Evolutionary conservation across 495 filamentous ascomycete genomes (phyloP).

Genomic region (Pseudoneurospora amorphoporcata): DNA sequence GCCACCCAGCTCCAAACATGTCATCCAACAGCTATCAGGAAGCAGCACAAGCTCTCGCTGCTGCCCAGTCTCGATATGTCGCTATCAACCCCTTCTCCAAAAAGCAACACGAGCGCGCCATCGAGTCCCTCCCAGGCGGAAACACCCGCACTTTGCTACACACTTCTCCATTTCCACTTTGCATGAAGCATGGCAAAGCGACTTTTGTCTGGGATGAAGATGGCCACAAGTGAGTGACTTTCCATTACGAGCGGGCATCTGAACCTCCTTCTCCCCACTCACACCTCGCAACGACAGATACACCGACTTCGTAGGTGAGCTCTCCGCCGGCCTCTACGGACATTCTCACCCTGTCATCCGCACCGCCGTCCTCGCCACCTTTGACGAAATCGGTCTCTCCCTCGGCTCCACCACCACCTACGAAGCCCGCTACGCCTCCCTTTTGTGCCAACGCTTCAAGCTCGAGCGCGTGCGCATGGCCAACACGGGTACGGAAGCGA

Average conservation of each 20-base stretch:
- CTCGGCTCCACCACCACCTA: conserved; percentile 31
- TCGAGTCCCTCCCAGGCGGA: conserved; percentile 43
- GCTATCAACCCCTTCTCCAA: conserved; percentile 27
- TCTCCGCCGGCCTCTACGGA: conserved; percentile 44
- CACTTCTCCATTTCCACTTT: conserved; percentile 46
- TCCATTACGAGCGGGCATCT: neutral
- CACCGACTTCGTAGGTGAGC: conserved; percentile 42
- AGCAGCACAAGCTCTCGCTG: conserved; percentile 15
- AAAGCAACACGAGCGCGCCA: conserved; percentile 27
- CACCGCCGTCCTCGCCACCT: conserved; percentile 24
- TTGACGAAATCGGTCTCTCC: conserved; percentile 28
- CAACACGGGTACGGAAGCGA: conserved; percentile 47
- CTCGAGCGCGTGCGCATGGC: conserved; percentile 38
- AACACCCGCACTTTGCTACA: conserved; percentile 52
- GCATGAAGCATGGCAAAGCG: conserved; percentile 30
- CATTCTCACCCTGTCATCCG: conserved; percentile 39
- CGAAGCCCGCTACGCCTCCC: conserved; percentile 29
- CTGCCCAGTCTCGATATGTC: conserved; percentile 22
- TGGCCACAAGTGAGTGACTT: conserved; percentile 24
- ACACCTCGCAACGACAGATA: conserved; percentile 13
- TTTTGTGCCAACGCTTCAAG: conserved; percentile 32
- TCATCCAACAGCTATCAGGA: neutral
- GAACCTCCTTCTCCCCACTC: neutral
- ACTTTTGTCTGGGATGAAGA: conserved; percentile 33
- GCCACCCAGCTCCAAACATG: neutral